Conservation (phyloP, 768 basidiomycete genomes). For the Kwoniella shandongensis region DNA sequence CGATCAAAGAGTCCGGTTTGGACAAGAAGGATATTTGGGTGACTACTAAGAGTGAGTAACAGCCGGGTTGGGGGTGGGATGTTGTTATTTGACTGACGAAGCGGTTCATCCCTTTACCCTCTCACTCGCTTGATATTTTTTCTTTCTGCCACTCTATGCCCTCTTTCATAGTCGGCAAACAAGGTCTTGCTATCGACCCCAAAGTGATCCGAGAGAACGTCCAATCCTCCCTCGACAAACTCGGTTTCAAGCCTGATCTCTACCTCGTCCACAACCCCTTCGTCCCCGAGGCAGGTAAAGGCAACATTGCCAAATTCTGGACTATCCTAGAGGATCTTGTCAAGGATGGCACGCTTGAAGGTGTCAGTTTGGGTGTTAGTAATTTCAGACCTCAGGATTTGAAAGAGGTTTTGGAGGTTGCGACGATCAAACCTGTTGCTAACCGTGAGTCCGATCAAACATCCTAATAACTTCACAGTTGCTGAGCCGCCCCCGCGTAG, state of each 20-base stretch:
- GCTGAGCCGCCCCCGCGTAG: constrained; percentile 5
- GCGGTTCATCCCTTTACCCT: no score
- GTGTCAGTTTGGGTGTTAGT: constrained; percentile 38
- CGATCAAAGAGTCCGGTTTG: constrained; percentile 23
- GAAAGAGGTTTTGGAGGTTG: constrained; percentile 36
- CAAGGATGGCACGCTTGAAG: constrained; percentile 31
- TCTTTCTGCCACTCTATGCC: no score
- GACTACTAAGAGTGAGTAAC: constrained; percentile 40
- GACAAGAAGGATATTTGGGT: constrained; percentile 32
- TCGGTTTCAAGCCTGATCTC: constrained; percentile 44
- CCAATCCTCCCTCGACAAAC: constrained; percentile 21
- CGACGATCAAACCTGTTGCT: constrained; percentile 47
- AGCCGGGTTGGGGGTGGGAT: no score
- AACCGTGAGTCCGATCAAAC: constrained; percentile 36
- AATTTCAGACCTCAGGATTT: constrained; percentile 50
- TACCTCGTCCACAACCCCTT: constrained; percentile 51
- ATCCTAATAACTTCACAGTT: not conserved
- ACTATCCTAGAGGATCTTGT: constrained; percentile 31
- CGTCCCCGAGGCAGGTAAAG: constrained; percentile 43
- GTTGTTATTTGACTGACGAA: no score
- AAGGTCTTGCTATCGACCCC: constrained; percentile 6
- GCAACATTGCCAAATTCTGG: constrained; percentile 45
- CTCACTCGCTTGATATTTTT: no score
- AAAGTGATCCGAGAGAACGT: constrained; percentile 34
- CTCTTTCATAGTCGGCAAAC: no score